Evolutionary conservation across 768 basidiomycete genomes (phyloP).

Genomic region (Piloderma croceum): DNA sequence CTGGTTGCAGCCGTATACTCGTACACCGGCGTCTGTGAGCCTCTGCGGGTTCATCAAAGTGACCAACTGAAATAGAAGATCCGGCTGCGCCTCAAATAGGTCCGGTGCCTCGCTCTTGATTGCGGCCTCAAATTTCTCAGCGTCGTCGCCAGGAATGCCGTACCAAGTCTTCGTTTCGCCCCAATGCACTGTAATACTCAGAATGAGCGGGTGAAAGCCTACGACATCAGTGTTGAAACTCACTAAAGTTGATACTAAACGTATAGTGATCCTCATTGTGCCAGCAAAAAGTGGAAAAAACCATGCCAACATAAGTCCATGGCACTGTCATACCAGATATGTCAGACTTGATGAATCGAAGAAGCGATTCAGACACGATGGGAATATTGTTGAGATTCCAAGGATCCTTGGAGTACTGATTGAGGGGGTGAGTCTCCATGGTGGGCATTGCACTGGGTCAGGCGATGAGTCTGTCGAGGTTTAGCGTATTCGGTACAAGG

Average conservation of each 20-base stretch:
- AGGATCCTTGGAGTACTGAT: conserved; percentile 82
- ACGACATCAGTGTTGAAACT: conserved; percentile 25
- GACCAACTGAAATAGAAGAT: conserved; percentile 94
- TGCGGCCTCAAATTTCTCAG: conserved; percentile 93
- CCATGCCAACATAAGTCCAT: conserved; percentile 99
- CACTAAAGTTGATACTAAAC: conserved; percentile 91
- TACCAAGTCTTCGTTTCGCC: conserved; percentile 99
- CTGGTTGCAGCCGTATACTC: conserved; percentile 92
- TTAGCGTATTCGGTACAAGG: conserved; percentile 2
- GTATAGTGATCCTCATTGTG: conserved; percentile 99
- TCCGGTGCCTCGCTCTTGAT: conserved; percentile 95
- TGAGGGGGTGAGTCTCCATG: conserved; percentile 85
- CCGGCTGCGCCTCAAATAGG: conserved; percentile 95
- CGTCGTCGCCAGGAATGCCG: conserved; percentile 92
- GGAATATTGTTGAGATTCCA: conserved; percentile 99
- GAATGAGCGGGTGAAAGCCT: conserved; percentile 20
- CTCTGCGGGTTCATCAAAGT: conserved; percentile 95
- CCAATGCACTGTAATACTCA: conserved; percentile 78
- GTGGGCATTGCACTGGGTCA: conserved; percentile 84
- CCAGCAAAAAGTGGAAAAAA: conserved; percentile 99
- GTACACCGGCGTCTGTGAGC: conserved; percentile 81
- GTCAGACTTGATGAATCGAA: conserved; percentile 97
- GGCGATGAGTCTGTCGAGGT: too few relatives aligned
- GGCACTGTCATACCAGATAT: conserved; percentile 99
- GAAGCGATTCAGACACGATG: conserved; percentile 84